These are phyloP conservation scores for Rhipidocladum racemiflorum DNA, from an alignment of 176 grass and related monocot genomes.

Conservation along the genomic window DNA sequence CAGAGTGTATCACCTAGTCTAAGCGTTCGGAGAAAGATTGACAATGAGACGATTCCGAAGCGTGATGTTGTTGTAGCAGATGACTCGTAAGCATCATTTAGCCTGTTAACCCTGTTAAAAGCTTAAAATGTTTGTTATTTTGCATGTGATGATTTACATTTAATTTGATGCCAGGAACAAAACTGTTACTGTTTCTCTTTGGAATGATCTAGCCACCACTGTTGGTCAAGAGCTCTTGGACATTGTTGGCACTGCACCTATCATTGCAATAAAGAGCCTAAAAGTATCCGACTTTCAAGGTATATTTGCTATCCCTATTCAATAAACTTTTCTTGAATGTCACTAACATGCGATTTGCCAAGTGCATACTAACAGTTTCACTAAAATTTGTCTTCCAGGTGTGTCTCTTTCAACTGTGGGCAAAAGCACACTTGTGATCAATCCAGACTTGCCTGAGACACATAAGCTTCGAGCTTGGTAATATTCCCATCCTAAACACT, in stretches of 20 bases:
- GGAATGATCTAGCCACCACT: constrained; percentile 90
- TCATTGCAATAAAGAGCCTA: constrained; percentile 73
- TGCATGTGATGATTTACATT: not conserved
- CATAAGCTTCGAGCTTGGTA: constrained; percentile 68
- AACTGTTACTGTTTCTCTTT: constrained; percentile 80
- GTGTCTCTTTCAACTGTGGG: constrained; percentile 79
- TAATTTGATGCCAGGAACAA: constrained; percentile 58
- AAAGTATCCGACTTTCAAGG: constrained; percentile 94
- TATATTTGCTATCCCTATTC: not conserved
- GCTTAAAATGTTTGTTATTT: not conserved
- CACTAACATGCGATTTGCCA: not conserved
- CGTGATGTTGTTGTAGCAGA: constrained; percentile 87
- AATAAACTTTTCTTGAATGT: not conserved
- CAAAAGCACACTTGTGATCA: constrained; percentile 65
- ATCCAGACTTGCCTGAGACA: constrained; percentile 73
- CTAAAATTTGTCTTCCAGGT: constrained; percentile 39
- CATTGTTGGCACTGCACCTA: constrained; percentile 64
- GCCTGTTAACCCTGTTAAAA: not conserved
- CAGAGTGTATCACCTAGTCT: constrained; percentile 79
- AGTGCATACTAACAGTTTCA: not conserved
- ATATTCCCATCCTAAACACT: not conserved
- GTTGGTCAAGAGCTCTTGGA: constrained; percentile 86
- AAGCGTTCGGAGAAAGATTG: constrained; percentile 75
- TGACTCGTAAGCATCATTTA: constrained; percentile 63
- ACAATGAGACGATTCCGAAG: constrained; percentile 78